Evolutionary conservation across 305 asterid genomes (phyloP).

Genomic region (Rubia occidens): DNA sequence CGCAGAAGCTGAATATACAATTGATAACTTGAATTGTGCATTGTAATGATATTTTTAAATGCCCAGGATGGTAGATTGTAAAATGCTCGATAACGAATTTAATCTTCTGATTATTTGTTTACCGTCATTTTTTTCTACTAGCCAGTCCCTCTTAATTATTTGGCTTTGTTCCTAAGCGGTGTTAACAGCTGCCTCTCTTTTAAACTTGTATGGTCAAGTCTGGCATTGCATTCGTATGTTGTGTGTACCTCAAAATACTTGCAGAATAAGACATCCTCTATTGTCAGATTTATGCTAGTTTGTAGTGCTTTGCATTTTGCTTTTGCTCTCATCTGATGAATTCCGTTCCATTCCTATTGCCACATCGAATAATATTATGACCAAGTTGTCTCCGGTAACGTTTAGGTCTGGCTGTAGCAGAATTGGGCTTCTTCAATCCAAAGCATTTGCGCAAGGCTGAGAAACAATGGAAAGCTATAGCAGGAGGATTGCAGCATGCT

Average conservation of each 20-base stretch:
- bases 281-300: neutral
- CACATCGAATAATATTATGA: neutral
- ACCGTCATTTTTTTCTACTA: neutral
- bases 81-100: neutral
- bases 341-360: neutral
- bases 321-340: neutral
- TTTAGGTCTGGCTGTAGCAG: slow-evolving; percentile 61
- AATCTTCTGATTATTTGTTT: neutral
- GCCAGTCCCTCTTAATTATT: neutral
- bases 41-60: neutral
- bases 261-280: neutral
- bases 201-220: neutral
- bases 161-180: neutral
- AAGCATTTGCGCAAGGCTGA: slow-evolving; percentile 58
- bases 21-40: neutral
- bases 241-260: neutral
- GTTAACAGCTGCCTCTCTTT: neutral
- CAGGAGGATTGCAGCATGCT: slow-evolving; percentile 48
- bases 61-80: neutral
- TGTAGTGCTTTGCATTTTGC: neutral
- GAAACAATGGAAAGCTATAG: slow-evolving; percentile 68
- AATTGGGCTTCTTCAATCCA: slow-evolving; percentile 48
- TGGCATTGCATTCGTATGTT: neutral
- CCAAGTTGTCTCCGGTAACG: neutral
- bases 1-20: neutral